phyloP scores from a whole-genome alignment of 139 green algal genomes.

The Volvox reticuliferus region DNA sequence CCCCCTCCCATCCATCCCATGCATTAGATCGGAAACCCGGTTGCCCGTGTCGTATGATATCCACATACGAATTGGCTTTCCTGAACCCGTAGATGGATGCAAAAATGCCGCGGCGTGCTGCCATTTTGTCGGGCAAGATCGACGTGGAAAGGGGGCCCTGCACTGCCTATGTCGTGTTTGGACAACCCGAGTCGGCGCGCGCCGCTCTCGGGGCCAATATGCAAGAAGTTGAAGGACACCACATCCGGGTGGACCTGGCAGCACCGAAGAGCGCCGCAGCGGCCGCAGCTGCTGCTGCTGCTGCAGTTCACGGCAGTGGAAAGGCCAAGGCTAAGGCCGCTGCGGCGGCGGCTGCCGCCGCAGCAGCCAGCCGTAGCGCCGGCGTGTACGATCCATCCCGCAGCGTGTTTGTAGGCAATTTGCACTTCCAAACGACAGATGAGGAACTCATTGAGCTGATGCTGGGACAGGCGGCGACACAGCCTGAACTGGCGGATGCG shows the following conservation, averaged over 20 bases:
- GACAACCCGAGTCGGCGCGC: conserved; percentile 37
- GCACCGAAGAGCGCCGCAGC: conserved; percentile 31
- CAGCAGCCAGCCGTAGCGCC: conserved; percentile 30
- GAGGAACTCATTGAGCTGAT: conserved; percentile 77
- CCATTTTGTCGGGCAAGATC: conserved; percentile 65
- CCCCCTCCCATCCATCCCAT: too few relatives aligned
- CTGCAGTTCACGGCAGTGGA: neutral
- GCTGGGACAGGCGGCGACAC: conserved; percentile 22
- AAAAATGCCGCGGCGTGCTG: conserved; percentile 67
- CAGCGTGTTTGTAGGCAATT: conserved; percentile 92
- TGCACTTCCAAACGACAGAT: conserved; percentile 75
- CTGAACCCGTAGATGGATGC: conserved; percentile 46
- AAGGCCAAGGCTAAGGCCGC: conserved; percentile 6
- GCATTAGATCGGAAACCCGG: too few relatives aligned
- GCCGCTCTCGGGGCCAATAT: conserved; percentile 85
- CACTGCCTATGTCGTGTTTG: conserved; percentile 90
- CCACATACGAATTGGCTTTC: too few relatives aligned
- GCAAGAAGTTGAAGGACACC: conserved; percentile 76
- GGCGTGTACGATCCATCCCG: conserved; percentile 80
- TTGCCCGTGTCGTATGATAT: too few relatives aligned
- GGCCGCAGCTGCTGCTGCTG: neutral
- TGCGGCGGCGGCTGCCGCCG: neutral
- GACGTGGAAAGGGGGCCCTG: conserved; percentile 56
- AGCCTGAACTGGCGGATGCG: conserved; percentile 45
- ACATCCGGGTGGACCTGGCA: conserved; percentile 89